Evolutionary conservation across 1,284 basidiomycete species (phyloP).

Genomic region (Ustilago vetiveriae): DNA sequence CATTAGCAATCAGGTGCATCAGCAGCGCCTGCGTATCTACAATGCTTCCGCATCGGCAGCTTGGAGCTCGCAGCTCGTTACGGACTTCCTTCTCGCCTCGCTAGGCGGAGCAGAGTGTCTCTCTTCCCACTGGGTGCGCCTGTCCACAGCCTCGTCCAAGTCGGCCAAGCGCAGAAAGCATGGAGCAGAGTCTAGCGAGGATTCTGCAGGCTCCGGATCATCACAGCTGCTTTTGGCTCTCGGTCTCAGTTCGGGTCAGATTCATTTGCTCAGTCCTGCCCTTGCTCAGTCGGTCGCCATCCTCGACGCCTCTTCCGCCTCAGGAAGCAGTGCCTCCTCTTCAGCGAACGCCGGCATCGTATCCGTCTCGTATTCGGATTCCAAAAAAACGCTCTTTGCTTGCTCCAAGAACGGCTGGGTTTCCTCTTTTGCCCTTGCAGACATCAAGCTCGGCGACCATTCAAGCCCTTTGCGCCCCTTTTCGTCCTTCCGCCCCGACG

Average conservation of each 20-base stretch:
- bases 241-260: conserved; percentile 52
- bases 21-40: conserved; percentile 77
- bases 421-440: conserved; percentile 30
- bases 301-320: conserved; percentile 49
- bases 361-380: conserved; percentile 38
- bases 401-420: conserved; percentile 56
- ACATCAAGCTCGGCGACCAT: conserved; percentile 37
- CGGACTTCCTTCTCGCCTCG: conserved; percentile 66
- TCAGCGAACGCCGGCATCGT: conserved; percentile 41
- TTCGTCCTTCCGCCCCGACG: conserved; percentile 44
- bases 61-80: conserved; percentile 73
- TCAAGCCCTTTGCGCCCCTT: conserved; percentile 18
- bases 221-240: conserved; percentile 56
- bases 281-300: conserved; percentile 55
- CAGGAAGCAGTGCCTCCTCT: conserved; percentile 44
- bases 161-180: conserved; percentile 54
- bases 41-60: conserved; percentile 73
- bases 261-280: conserved; percentile 56
- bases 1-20: conserved; percentile 77
- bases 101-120: conserved; percentile 40
- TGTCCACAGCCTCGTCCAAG: conserved; percentile 22
- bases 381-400: conserved; percentile 35
- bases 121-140: conserved; percentile 40
- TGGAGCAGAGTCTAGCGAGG: conserved; percentile 21
- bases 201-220: conserved; percentile 10